Evolutionary conservation across 2,329 filamentous ascomycete species (phyloP).

Genomic region (Rhytidhysteron rufulum): DNA sequence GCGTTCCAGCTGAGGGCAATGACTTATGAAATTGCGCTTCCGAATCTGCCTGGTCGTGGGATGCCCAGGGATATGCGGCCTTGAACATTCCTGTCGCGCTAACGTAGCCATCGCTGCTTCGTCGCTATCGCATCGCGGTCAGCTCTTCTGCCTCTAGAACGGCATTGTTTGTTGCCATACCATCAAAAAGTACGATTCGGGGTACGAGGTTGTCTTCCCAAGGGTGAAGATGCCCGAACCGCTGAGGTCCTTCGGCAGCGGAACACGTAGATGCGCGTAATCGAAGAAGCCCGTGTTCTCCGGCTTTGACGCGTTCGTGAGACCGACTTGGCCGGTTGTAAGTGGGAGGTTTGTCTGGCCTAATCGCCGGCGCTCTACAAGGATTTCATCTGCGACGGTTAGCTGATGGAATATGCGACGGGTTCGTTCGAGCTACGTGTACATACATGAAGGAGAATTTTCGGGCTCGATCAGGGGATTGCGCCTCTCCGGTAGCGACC

Average conservation of each 20-base stretch:
- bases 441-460: slow-evolving; percentile 62
- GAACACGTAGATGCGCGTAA: slow-evolving; percentile 91
- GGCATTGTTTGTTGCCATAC: slow-evolving; percentile 41
- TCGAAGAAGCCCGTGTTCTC: slow-evolving; percentile 81
- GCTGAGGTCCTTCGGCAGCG: slow-evolving; percentile 83
- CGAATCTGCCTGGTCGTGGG: slow-evolving; percentile 65
- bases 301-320: slow-evolving; percentile 67
- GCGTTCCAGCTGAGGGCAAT: slow-evolving; percentile 72
- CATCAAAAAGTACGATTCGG: slow-evolving; percentile 96
- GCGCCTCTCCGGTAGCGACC: slow-evolving; percentile 56
- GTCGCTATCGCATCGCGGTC: slow-evolving; percentile 53
- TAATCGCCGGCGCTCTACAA: slow-evolving; percentile 79
- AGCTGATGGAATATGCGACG: slow-evolving; percentile 20
- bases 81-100: slow-evolving; percentile 92
- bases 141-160: slow-evolving; percentile 16
- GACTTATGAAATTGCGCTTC: slow-evolving; percentile 84
- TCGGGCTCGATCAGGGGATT: slow-evolving; percentile 64
- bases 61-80: slow-evolving; percentile 77
- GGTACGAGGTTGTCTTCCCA: slow-evolving; percentile 57
- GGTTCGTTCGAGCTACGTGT: slow-evolving; percentile 17
- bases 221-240: slow-evolving; percentile 86
- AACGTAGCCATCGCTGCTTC: slow-evolving; percentile 78
- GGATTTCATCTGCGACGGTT: slow-evolving; percentile 43
- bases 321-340: slow-evolving; percentile 70
- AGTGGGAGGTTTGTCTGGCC: slow-evolving; percentile 88